These are phyloP conservation scores for Coemansia sp. DNA, from an alignment of 192 early-diverging fungal species.

Conservation along the genomic window DNA sequence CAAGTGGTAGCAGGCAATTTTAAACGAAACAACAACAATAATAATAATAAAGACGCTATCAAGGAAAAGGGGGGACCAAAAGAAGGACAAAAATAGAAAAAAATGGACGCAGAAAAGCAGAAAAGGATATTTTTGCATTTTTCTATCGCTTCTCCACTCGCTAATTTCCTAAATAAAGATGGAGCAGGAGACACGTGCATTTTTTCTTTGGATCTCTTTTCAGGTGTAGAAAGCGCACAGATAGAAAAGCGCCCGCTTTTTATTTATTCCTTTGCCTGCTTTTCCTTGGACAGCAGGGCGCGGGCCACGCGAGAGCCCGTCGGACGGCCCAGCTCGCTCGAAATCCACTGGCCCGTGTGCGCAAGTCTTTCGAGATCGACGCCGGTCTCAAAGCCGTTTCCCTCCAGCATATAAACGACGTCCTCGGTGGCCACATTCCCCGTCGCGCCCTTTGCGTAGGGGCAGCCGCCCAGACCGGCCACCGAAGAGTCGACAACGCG, in stretches of 20 bases:
- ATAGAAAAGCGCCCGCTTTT: background rate
- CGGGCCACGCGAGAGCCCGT: constrained; percentile 56
- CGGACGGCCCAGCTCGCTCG: constrained; percentile 64
- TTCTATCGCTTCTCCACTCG: no score
- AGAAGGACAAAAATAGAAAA: background rate
- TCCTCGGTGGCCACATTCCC: constrained; percentile 98
- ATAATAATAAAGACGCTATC: no score
- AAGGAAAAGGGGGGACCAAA: no score
- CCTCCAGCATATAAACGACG: constrained; percentile 89
- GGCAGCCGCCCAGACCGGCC: constrained; percentile 93
- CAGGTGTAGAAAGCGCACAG: background rate
- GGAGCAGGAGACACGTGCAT: no score
- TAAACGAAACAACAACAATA: no score
- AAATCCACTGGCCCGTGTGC: constrained; percentile 84
- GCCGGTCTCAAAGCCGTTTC: constrained; percentile 78
- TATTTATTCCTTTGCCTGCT: background rate
- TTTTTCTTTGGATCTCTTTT: no score
- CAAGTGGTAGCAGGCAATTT: no score
- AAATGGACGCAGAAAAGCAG: background rate
- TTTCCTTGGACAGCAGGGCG: constrained; percentile 35
- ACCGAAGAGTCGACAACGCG: constrained; percentile 92
- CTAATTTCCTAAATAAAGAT: no score
- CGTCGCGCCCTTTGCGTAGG: constrained; percentile 92
- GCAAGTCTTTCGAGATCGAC: constrained; percentile 73
- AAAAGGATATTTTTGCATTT: background rate